Conservation (phyloP, 768 basidiomycete species). For the Termitomyces sp. region DNA sequence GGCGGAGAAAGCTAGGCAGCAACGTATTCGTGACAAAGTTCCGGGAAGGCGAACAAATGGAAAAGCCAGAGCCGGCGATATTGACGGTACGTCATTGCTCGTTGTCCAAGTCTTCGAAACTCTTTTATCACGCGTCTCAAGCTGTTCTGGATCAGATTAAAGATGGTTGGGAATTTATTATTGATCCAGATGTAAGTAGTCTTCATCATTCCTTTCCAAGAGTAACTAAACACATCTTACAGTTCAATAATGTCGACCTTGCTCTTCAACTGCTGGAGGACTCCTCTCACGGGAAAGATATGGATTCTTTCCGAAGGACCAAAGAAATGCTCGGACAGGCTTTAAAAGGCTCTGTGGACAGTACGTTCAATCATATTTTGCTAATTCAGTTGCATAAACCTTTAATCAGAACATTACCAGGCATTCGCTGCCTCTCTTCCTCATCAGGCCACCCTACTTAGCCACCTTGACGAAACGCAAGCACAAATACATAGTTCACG, state of each 20-base stretch:
- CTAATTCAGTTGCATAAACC: not conserved
- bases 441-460: slow-evolving; percentile 77
- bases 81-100: slow-evolving; percentile 59
- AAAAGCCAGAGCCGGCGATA: slow-evolving; percentile 67
- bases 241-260: slow-evolving; percentile 94
- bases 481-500: slow-evolving; percentile 69
- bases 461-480: slow-evolving; percentile 69
- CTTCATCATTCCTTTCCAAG: not conserved
- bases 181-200: slow-evolving; percentile 65
- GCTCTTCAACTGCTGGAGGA: slow-evolving; percentile 86
- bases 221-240: slow-evolving; percentile 5
- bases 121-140: slow-evolving; percentile 22
- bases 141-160: slow-evolving; percentile 83
- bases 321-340: slow-evolving; percentile 76
- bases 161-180: slow-evolving; percentile 87
- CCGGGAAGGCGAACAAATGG: slow-evolving; percentile 50
- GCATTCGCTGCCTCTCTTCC: slow-evolving; percentile 93
- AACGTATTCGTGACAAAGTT: slow-evolving; percentile 62
- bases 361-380: slow-evolving; percentile 37
- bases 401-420: slow-evolving; percentile 73
- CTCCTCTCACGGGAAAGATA: slow-evolving; percentile 64
- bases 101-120: not conserved
- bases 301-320: slow-evolving; percentile 70
- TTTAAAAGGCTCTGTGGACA: slow-evolving; percentile 84
- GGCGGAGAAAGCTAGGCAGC: slow-evolving; percentile 60